phyloP scores from a whole-genome alignment of 1,284 basidiomycete genomes.

The Cryptococcus neoformans region DNA sequence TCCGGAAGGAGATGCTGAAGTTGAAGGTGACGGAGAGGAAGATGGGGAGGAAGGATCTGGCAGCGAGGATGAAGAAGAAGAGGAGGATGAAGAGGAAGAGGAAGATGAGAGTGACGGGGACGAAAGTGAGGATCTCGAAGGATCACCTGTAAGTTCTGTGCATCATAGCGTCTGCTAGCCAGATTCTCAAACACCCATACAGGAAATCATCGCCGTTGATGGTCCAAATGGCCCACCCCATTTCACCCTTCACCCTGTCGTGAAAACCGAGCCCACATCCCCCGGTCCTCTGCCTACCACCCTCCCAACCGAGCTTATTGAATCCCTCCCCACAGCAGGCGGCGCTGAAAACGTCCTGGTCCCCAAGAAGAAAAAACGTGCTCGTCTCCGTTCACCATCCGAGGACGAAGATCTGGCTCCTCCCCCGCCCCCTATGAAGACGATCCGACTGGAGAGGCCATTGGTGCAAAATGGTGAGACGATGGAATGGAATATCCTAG shows the following conservation, averaged over 20 bases:
- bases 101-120: conserved; percentile 45
- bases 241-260: conserved; percentile 4
- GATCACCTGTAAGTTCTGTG: conserved; percentile 13
- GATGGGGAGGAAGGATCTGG: conserved; percentile 14
- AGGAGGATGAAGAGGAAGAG: conserved; percentile 74
- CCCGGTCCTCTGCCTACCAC: not conserved
- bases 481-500: conserved; percentile 39
- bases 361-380: conserved; percentile 37
- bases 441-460: conserved; percentile 33
- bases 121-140: conserved; percentile 23
- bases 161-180: not conserved
- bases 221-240: conserved; percentile 9
- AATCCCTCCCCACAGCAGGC: not conserved
- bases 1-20: not conserved
- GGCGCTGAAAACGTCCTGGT: conserved; percentile 17
- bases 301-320: not conserved
- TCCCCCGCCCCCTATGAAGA: conserved; percentile 43
- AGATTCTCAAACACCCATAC: too few relatives aligned
- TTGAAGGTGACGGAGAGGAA: conserved; percentile 2
- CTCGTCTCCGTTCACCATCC: conserved; percentile 22
- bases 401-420: conserved; percentile 41
- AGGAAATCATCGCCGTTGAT: conserved; percentile 20
- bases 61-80: conserved; percentile 52
- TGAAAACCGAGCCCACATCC: conserved; percentile 12
- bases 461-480: conserved; percentile 19